A percentile compares a stretch with the other conserved stretches of the same genome.
Conservation (phyloP, 2,329 filamentous ascomycete genomes). For the Curvularia sp. region DNA sequence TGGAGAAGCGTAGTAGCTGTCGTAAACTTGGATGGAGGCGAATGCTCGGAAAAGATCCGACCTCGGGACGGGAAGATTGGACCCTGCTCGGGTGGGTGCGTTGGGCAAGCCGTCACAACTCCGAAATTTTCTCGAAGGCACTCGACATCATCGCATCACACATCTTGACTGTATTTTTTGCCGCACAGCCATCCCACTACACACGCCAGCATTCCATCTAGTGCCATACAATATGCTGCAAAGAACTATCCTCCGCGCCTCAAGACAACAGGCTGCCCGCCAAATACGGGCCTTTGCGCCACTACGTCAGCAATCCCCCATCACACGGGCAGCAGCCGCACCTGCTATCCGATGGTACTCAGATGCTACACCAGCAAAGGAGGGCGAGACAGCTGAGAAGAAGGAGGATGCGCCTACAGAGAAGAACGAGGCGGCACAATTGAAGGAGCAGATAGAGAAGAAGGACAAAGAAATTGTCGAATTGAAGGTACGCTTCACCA, state of each 20-base stretch:
- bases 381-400: slow-evolving; percentile 52
- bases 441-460: slow-evolving; percentile 72
- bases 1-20: slow-evolving; percentile 3
- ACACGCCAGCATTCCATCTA: slow-evolving; percentile 3
- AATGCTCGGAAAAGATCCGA: slow-evolving; percentile 24
- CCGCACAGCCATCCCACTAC: slow-evolving; percentile 3
- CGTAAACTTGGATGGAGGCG: slow-evolving; percentile 1
- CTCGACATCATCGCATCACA: slow-evolving; percentile 30
- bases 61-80: slow-evolving; percentile 27
- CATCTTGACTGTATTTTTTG: slow-evolving; percentile 7
- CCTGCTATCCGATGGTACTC: slow-evolving; percentile 56
- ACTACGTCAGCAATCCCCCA: slow-evolving; percentile 39
- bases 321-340: slow-evolving; percentile 40
- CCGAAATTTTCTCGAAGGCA: slow-evolving; percentile 32
- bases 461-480: slow-evolving; percentile 78
- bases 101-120: slow-evolving; percentile 13
- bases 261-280: slow-evolving; percentile 53
- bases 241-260: slow-evolving; percentile 59
- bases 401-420: slow-evolving; percentile 55
- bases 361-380: slow-evolving; percentile 56
- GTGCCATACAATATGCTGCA: slow-evolving; percentile 56
- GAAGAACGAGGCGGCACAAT: slow-evolving; percentile 38
- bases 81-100: slow-evolving; percentile 18
- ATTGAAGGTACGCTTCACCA: slow-evolving; percentile 72
- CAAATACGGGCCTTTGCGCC: slow-evolving; percentile 52